Evolutionary conservation across 352 stramenopile species (phyloP), one percentile per base, ranked within the genome.

Genomic region (Plasmopara halstedii): DNA sequence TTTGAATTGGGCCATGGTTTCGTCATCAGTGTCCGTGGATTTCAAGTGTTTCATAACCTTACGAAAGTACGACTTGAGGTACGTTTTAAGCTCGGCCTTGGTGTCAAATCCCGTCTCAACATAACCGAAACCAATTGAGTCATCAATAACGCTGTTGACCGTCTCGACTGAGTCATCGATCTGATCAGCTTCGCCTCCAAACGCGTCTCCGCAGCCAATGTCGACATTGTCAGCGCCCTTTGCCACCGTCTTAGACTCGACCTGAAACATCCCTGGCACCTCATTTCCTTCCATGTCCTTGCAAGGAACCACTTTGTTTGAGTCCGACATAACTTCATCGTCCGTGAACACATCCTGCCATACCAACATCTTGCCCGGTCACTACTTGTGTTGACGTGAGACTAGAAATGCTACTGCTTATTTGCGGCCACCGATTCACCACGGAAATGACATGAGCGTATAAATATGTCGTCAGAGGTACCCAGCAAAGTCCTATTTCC

Each of bases 291-390:
- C 62, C 26, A 60, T 47, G 53, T 83, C 70, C 57, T 71, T 73
- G 52, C 70, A 74, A 32, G 60, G 56, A 2, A 32, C 15, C 5
- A 73, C 58, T 48, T 79, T 79, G 65, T 69, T 56, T 19, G 67
- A 77, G 67, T 83, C 70, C 35, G 70, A 83, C 58, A 83, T 74
- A 10, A 79, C 70, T 59, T 83, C 70, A 42, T 83, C 70, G 22
- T 83, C 68, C 42, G 70, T 83, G 60, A 83, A 83, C 41, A 83
- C 52, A 56, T 83, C 70, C 62, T 77, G 64, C 70, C 70, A 83
- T 49, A 83, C 70, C 56, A 83, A 69, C 70, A 83, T 83, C 25
- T 54, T 61, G 48, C 44, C 26, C 23, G 27, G 33, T 33, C 49
- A 33, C 38, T 58, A 29, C 42, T 58, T 58, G n/a, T n/a, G n/a